Evolutionary conservation across 106 monocot species (phyloP).

Genomic region (Amphibolis antarctica): DNA sequence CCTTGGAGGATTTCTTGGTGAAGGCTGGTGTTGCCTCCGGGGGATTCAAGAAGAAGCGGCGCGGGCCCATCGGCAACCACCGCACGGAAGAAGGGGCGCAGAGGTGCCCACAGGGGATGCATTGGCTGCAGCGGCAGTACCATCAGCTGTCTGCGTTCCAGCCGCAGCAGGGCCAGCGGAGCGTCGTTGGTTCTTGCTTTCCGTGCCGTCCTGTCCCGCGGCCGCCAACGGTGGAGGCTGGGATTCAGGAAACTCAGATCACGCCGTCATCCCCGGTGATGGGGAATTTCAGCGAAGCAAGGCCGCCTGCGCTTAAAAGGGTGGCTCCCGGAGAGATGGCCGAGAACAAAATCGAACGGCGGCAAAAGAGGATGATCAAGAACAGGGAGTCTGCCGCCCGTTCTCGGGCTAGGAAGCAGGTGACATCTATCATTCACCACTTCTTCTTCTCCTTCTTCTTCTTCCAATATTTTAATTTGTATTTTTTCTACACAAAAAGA

Average conservation of each 20-base stretch:
- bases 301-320: slow-evolving; percentile 38
- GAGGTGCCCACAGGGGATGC: slow-evolving; percentile 8
- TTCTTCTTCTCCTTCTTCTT: not conserved
- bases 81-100: not conserved
- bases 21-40: slow-evolving; percentile 32
- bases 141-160: slow-evolving; percentile 12
- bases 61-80: not conserved
- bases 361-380: slow-evolving; percentile 96
- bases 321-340: slow-evolving; percentile 29
- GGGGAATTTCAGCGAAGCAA: slow-evolving; percentile 34
- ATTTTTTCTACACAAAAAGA: too few relatives aligned
- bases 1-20: slow-evolving; percentile 46
- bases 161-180: slow-evolving; percentile 8
- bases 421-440: not conserved
- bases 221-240: slow-evolving; percentile 1
- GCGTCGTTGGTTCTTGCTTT: not conserved
- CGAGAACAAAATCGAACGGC: slow-evolving; percentile 64
- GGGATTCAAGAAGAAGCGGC: slow-evolving; percentile 6
- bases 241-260: slow-evolving; percentile 24
- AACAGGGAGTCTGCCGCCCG: slow-evolving; percentile 93
- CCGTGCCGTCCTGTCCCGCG: not conserved
- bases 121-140: slow-evolving; percentile 29
- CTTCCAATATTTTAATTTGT: too few relatives aligned
- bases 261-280: slow-evolving; percentile 19
- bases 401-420: slow-evolving; percentile 97